Percentiles rank a stretch among this genome's conserved stretches.
Evolutionary conservation across 441 rosid species (phyloP).

Genomic region (Bocquillonia castaneifolia): DNA sequence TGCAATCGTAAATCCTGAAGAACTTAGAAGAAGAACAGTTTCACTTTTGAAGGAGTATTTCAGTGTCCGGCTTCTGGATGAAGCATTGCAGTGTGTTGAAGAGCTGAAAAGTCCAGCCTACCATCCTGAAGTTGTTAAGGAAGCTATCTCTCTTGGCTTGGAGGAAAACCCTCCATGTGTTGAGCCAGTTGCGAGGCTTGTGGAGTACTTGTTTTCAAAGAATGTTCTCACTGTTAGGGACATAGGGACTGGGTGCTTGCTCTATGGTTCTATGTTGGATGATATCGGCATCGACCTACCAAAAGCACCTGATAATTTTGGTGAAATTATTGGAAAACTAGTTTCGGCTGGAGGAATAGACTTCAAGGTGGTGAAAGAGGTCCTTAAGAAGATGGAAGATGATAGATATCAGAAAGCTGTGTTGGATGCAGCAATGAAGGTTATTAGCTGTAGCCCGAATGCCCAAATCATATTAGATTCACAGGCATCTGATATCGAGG

Average conservation of each 20-base stretch:
- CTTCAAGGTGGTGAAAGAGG: conserved; percentile 51
- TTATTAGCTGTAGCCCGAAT: conserved; percentile 30
- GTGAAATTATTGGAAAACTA: conserved; percentile 65
- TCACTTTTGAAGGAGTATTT: conserved; percentile 74
- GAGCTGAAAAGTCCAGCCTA: conserved; percentile 62
- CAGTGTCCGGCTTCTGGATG: conserved; percentile 48
- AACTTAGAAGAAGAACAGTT: conserved; percentile 51
- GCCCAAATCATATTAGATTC: conserved; percentile 43
- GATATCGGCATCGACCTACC: conserved; percentile 83
- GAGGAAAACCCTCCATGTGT: conserved; percentile 70
- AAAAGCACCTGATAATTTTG: conserved; percentile 70
- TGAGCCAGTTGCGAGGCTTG: conserved; percentile 46
- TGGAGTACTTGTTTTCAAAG: conserved; percentile 47
- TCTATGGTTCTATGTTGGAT: conserved; percentile 65
- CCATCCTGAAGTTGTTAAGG: conserved; percentile 75
- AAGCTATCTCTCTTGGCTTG: conserved; percentile 63
- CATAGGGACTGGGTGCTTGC: conserved; percentile 60
- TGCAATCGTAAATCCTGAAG: conserved; percentile 39
- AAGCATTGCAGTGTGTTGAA: conserved; percentile 68
- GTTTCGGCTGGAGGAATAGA: conserved; percentile 45
- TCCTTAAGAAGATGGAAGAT: conserved; percentile 65
- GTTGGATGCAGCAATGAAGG: conserved; percentile 47
- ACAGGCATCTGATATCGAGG: conserved; percentile 61
- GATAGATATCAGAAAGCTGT: conserved; percentile 47
- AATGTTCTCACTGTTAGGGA: conserved; percentile 48